phyloP scores from a whole-genome alignment of 2,329 filamentous ascomycete species.

The Xylaria multiplex region DNA sequence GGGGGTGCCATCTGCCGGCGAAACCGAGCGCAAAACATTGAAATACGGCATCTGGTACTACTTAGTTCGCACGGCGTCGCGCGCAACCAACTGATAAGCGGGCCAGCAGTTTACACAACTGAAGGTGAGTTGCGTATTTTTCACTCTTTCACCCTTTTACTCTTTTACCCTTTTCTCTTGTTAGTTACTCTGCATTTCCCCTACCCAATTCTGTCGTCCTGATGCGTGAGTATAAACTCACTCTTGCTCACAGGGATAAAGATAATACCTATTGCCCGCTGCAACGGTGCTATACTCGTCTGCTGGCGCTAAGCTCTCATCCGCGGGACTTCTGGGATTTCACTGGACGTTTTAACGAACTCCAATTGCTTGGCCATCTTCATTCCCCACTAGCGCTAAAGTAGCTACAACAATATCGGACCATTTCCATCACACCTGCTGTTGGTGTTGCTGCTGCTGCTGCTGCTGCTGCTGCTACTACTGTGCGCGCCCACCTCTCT shows the following conservation, averaged over 20 bases:
- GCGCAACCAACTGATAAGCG: conserved; percentile 8
- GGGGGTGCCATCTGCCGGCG: conserved; percentile 19
- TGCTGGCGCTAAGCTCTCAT: conserved; percentile 18
- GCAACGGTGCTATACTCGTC: background rate
- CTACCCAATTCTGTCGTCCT: background rate
- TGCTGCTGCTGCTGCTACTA: no score
- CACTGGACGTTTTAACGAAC: conserved; percentile 24
- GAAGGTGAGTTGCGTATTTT: background rate
- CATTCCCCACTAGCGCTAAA: conserved; percentile 25
- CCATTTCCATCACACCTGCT: conserved; percentile 23
- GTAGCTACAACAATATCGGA: conserved; percentile 25
- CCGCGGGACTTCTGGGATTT: conserved; percentile 13
- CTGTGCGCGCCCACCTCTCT: conserved; percentile 6
- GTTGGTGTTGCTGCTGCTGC: no score
- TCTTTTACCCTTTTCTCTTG: background rate
- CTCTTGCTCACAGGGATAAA: no score
- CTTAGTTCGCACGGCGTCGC: conserved; percentile 8
- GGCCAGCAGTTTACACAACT: conserved; percentile 19
- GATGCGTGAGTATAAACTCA: no score
- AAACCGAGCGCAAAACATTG: conserved; percentile 27
- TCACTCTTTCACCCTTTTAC: background rate
- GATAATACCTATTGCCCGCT: no score
- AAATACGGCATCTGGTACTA: conserved; percentile 1
- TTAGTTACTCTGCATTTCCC: background rate
- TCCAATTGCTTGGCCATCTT: conserved; percentile 18